A percentile compares a stretch with the other conserved stretches of the same genome.
Conservation (phyloP, 306 rosid species). For the Malus sylvestris region DNA sequence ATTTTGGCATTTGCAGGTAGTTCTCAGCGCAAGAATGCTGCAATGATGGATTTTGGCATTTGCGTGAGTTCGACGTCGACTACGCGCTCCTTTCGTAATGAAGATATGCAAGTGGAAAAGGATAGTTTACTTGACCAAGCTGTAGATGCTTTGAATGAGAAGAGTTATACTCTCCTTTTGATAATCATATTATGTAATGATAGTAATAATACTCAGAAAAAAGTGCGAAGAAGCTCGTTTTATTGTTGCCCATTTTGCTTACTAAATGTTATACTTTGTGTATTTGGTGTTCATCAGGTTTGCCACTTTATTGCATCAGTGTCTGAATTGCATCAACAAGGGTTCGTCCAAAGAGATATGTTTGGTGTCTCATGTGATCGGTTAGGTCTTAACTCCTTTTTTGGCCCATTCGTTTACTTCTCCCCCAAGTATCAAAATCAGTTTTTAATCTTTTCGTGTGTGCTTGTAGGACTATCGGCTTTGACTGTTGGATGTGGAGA, state of each 20-base stretch:
- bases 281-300: slow-evolving; percentile 36
- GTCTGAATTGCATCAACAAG: slow-evolving; percentile 68
- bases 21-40: slow-evolving; percentile 69
- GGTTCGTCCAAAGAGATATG: slow-evolving; percentile 72
- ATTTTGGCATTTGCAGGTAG: slow-evolving; percentile 45
- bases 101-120: slow-evolving; percentile 55
- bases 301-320: slow-evolving; percentile 81
- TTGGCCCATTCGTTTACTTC: background rate
- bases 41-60: too few species aligned
- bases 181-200: background rate
- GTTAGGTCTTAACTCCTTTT: slow-evolving; percentile 33
- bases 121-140: slow-evolving; percentile 79
- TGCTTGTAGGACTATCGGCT: slow-evolving; percentile 58
- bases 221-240: background rate
- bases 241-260: background rate
- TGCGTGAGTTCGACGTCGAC: slow-evolving; percentile 81
- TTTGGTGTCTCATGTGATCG: slow-evolving; percentile 73
- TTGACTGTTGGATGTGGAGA: slow-evolving; percentile 76
- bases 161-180: slow-evolving; percentile 41
- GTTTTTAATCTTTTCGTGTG: slow-evolving; percentile 1
- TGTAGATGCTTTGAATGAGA: slow-evolving; percentile 72
- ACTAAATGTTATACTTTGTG: background rate
- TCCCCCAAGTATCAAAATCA: background rate
- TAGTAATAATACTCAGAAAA: background rate
- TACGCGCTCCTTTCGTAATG: slow-evolving; percentile 47